Percentiles rank a stretch among this genome's conserved stretches.
phyloP scores from a whole-genome alignment of 1,139 yeast genomes.

The Protomyces gravidus region DNA sequence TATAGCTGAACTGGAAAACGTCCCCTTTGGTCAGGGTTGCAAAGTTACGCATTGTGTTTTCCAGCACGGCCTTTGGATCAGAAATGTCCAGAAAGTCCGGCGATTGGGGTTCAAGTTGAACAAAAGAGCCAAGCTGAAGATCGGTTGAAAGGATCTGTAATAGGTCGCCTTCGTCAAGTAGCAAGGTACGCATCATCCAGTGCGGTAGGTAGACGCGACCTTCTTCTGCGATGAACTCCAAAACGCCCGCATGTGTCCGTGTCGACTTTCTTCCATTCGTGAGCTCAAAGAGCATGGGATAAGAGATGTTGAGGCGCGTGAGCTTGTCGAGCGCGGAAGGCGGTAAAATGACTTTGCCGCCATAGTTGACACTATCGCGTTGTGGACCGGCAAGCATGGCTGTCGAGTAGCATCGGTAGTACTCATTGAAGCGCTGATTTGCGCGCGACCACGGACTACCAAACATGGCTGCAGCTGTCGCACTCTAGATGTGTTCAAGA shows the following conservation, averaged over 20 bases:
- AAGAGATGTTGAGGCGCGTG: conserved; percentile 68
- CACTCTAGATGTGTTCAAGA: background rate
- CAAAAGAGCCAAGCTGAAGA: conserved; percentile 79
- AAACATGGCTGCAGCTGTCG: background rate
- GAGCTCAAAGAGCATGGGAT: conserved; percentile 90
- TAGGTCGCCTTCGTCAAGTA: conserved; percentile 70
- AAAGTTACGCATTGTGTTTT: conserved; percentile 82
- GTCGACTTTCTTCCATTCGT: conserved; percentile 47
- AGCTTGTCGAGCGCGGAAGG: conserved; percentile 86
- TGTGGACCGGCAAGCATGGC: conserved; percentile 82
- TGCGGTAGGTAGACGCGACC: conserved; percentile 92
- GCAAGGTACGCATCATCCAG: conserved; percentile 89
- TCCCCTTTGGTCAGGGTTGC: conserved; percentile 84
- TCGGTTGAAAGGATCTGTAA: conserved; percentile 68
- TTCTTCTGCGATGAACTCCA: conserved; percentile 95
- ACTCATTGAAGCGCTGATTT: conserved; percentile 59
- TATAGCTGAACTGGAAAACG: conserved; percentile 78
- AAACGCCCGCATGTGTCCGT: conserved; percentile 87
- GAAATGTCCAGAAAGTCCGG: conserved; percentile 87
- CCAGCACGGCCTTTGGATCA: conserved; percentile 94
- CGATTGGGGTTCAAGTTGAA: conserved; percentile 91
- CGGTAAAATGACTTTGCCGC: conserved; percentile 87
- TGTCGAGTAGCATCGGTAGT: conserved; percentile 86
- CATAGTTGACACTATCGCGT: conserved; percentile 78
- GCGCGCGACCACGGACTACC: conserved; percentile 25